Percentiles rank a stretch among this genome's conserved stretches.
Evolutionary conservation across 116 monocot genomes (phyloP).

Genomic region (Papilionanthe hybrid): DNA sequence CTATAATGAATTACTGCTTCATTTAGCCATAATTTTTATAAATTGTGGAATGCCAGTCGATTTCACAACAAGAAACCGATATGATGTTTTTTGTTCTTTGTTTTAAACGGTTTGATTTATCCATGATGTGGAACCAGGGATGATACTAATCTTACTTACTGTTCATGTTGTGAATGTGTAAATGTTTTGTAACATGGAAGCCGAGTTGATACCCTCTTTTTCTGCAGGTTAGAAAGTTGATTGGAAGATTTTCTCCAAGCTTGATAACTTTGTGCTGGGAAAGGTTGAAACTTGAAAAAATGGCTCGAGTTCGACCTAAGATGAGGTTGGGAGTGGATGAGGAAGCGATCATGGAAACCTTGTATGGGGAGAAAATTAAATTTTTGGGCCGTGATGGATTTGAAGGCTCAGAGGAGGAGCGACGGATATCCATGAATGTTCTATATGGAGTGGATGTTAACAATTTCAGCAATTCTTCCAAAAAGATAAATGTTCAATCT

Average conservation of each 20-base stretch:
- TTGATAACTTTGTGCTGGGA: too few species aligned
- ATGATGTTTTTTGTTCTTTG: too few species aligned
- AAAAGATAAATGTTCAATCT: neutral
- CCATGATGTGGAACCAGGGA: too few species aligned
- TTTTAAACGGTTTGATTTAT: too few species aligned
- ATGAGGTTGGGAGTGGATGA: neutral
- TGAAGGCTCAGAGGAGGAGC: slow-evolving; percentile 42
- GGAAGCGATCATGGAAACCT: slow-evolving; percentile 29
- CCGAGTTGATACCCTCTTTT: neutral
- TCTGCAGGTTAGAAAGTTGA: neutral
- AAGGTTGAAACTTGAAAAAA: neutral
- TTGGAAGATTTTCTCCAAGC: neutral
- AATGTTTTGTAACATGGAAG: neutral
- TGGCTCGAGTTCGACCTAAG: neutral
- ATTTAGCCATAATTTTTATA: too few species aligned
- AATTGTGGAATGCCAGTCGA: too few species aligned
- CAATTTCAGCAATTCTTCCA: neutral
- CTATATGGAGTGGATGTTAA: neutral
- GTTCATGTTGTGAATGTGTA: too few species aligned
- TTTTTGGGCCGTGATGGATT: slow-evolving; percentile 19
- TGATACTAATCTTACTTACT: too few species aligned
- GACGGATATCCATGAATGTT: slow-evolving; percentile 38
- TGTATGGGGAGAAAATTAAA: slow-evolving; percentile 34
- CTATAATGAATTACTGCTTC: too few species aligned
- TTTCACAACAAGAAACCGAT: too few species aligned